Evolutionary conservation across 768 basidiomycete species (phyloP), one percentile per base, ranked within the genome.

Genomic region (Lactarius sp.): DNA sequence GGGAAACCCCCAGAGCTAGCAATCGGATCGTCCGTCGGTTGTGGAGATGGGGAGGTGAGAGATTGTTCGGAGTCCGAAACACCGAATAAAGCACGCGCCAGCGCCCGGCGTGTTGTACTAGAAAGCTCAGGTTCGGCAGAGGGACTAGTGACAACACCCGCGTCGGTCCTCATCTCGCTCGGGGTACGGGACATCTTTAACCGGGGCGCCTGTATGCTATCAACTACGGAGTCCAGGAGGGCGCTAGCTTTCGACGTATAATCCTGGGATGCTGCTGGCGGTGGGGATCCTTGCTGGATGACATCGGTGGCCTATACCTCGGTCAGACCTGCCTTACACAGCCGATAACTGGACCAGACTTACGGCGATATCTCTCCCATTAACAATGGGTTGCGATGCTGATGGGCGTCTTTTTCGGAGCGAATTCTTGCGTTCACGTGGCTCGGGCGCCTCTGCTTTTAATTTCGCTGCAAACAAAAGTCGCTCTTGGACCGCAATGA

Each of bases 71-170:
- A 71, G 36, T 76, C 78, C 59, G 81, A 79, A 18, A 70, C 73
- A 18, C 87, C 89, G 68, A 92, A 91, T 47, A 93, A 75, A 18
- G 85, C 86, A 60, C 86, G 85, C 2, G 90, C 87, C n/a, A 93
- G 79, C 70, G 88, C 79, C 31, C 68, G 80, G 61, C 85, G 84
- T 49, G 84, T 81, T 41, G 80, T 82, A 54, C 74, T 76, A 41
- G 70, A 71, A 56, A 68, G 55, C 37, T 69, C 68, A 20, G 70
- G 52, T 37, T 70, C 70, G 31, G 67, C 33, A 77, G 83, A 12
- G 79, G 83, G 18, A 70, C 60, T 66, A 12, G 66, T 52, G 59
- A 78, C 75, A 52, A 36, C 53, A 39, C 52, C 59, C 53, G 22
- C 62, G 47, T 61, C 53, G 20, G 52, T 50, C 20, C 60, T 64